These are phyloP conservation scores for Pseudozyma tsukubaensis DNA, from an alignment of 1,284 basidiomycete genomes.

Conservation along the genomic window DNA sequence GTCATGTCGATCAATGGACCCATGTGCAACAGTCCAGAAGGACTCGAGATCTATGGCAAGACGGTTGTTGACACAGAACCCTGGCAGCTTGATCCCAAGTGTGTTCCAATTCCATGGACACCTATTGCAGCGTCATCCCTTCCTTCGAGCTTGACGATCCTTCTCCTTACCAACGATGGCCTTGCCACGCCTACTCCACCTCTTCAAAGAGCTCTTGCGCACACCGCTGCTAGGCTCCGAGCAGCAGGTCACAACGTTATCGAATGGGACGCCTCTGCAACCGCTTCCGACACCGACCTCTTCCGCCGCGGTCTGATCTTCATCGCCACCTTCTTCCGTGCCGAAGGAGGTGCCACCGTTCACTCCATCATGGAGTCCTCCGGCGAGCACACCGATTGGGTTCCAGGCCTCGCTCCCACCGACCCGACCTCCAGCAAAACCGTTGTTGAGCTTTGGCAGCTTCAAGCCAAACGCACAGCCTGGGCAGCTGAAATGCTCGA, in stretches of 20 bases:
- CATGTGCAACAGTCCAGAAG: conserved; percentile 38
- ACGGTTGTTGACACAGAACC: conserved; percentile 48
- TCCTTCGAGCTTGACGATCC: conserved; percentile 73
- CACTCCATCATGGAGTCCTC: conserved; percentile 44
- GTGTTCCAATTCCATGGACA: conserved; percentile 55
- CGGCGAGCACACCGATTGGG: conserved; percentile 50
- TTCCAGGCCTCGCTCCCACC: conserved; percentile 27
- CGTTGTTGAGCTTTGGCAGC: conserved; percentile 41
- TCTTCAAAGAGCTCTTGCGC: conserved; percentile 75
- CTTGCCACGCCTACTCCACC: conserved; percentile 79
- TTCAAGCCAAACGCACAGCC: conserved; percentile 37
- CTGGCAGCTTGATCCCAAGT: conserved; percentile 50
- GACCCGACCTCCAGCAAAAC: conserved; percentile 12
- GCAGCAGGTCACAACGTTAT: conserved; percentile 76
- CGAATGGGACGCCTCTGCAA: conserved; percentile 70
- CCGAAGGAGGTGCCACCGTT: conserved; percentile 46
- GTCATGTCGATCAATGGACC: conserved; percentile 53
- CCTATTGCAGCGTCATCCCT: conserved; percentile 13
- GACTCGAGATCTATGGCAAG: conserved; percentile 48
- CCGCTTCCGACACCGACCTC: conserved; percentile 25
- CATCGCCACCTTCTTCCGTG: conserved; percentile 45
- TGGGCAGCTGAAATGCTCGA: conserved; percentile 42
- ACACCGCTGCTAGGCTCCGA: conserved; percentile 74
- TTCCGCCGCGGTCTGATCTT: conserved; percentile 19
- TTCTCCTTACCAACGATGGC: conserved; percentile 76